Percentiles rank a stretch among this genome's conserved stretches.
These are phyloP conservation scores for Alternaria infectoria DNA, from an alignment of 2,329 filamentous ascomycete genomes.

Conservation along the genomic window DNA sequence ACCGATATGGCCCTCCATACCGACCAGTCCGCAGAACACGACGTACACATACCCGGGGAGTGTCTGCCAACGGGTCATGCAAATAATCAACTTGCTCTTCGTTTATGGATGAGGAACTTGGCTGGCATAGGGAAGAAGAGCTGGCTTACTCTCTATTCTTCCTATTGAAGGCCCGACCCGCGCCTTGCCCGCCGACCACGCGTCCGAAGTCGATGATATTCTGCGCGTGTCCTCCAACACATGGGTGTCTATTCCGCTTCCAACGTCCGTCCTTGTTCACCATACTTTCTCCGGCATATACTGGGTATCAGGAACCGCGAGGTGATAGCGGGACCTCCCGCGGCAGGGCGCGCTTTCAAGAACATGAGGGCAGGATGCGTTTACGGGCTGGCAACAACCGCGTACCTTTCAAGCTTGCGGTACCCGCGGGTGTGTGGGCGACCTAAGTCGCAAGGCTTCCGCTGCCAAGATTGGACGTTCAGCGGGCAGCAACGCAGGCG, in stretches of 20 bases:
- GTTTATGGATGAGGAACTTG: not conserved
- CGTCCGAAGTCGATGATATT: not conserved
- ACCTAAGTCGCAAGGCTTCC: not conserved
- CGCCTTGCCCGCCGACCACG: not conserved
- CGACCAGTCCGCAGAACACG: not conserved
- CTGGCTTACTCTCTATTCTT: not conserved
- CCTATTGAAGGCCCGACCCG: not conserved
- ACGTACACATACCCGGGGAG: not conserved
- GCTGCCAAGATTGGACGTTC: too few species aligned
- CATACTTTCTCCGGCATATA: not conserved
- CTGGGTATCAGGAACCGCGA: not conserved
- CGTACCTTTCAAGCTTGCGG: not conserved
- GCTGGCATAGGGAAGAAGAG: not conserved
- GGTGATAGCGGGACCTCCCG: not conserved
- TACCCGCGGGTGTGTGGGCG: not conserved
- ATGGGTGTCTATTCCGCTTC: not conserved
- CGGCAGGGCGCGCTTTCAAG: not conserved
- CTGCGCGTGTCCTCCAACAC: not conserved
- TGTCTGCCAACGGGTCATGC: not conserved
- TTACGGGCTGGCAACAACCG: not conserved
- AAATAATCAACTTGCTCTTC: not conserved
- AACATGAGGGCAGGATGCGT: not conserved
- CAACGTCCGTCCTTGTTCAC: not conserved
- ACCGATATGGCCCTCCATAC: not conserved
- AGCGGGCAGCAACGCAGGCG: too few species aligned